Base-by-base conservation (phyloP, 2,329 filamentous ascomycete species). In the Coleophoma cylindrospora region DNA sequence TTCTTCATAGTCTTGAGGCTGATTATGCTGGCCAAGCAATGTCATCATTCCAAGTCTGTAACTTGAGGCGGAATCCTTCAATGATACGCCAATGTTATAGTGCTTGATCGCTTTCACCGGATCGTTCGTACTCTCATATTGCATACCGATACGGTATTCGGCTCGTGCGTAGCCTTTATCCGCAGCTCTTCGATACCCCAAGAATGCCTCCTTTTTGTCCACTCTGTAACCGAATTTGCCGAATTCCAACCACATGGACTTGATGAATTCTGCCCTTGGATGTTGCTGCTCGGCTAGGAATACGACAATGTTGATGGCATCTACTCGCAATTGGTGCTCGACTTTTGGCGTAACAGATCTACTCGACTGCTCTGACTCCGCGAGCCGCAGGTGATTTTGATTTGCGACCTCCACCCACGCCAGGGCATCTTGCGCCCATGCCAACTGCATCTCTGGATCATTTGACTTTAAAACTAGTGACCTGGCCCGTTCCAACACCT, bases 81-180 rank as follows among this genome's bases (percentile, higher is more conserved):
- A 74, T 45, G 83, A 80, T 45, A 94, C 84, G 45, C 94, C 94
- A 44, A 81, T 80, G 57, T 90, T 83, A 69, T 97, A 99, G 68
- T 97, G 91, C 62, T 86, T 84, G 63, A 96, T 84, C 6, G 94
- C 94, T 67, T 95, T 96, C 55, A 85, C 79, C 53, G 91, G 86
- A 63, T 99, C 92, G 64, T 95, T 95, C 4, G 91, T 92, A 66
- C 88, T 91, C 70, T 99, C 94, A 66, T 91, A 97, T 50, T 96
- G 87, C 92, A 97, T 99, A 55, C 94, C 94, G 72, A 99, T 95
- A 43, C 94, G 84, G 68, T 99, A 99, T 68, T 97, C 90, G 17
- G 94, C 91, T 60, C 94, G 80, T 19, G 86, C 83, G 70, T 91
- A 95, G 51, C 90, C 90, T 60, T 89, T 84, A 60, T 91, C 87